Evolutionary conservation across 106 monocot species (phyloP).

Genomic region (Posidonia australis): DNA sequence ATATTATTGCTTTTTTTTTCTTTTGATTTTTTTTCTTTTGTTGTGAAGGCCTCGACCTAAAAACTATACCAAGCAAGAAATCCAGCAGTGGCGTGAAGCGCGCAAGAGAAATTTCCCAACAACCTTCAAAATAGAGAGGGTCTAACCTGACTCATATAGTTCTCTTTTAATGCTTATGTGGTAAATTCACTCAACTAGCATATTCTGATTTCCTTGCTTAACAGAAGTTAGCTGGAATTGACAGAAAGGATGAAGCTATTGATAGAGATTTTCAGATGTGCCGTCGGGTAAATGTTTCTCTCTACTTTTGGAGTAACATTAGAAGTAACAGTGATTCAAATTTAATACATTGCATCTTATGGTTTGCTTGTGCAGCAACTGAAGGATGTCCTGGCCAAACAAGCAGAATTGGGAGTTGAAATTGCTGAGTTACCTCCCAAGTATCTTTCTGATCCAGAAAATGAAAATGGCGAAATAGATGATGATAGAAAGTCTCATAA

Average conservation of each 20-base stretch:
- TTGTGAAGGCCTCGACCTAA: constrained; percentile 22
- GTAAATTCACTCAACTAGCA: background rate
- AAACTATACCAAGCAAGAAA: constrained; percentile 49
- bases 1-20: background rate
- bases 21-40: constrained; percentile 10
- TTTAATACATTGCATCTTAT: background rate
- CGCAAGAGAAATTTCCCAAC: constrained; percentile 83
- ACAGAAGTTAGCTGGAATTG: constrained; percentile 34
- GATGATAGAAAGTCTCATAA: constrained; percentile 1
- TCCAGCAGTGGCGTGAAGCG: constrained; percentile 72
- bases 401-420: constrained; percentile 81
- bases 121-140: constrained; percentile 40
- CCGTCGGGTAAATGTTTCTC: constrained; percentile 44
- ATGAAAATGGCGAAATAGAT: background rate
- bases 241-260: constrained; percentile 4
- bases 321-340: too few relatives aligned
- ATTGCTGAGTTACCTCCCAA: constrained; percentile 66
- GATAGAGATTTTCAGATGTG: constrained; percentile 34
- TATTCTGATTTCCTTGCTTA: background rate
- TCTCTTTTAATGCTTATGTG: background rate
- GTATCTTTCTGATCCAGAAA: constrained; percentile 46
- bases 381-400: constrained; percentile 71
- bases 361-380: constrained; percentile 53
- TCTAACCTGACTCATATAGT: background rate
- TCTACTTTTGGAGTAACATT: too few relatives aligned